phyloP scores from a whole-genome alignment of 768 basidiomycete species.

The Suillus placidus region DNA sequence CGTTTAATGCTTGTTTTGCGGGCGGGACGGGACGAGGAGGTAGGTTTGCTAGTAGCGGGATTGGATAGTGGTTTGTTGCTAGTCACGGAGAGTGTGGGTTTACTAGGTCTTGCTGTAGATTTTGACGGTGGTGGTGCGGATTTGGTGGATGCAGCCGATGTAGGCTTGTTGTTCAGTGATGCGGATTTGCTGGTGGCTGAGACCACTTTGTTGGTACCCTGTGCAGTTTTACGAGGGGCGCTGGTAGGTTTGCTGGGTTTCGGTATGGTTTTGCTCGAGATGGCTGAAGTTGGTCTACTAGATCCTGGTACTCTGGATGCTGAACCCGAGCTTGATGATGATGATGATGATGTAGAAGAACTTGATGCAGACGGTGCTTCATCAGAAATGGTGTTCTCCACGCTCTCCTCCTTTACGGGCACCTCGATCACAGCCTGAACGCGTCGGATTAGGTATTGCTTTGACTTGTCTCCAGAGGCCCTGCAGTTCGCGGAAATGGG shows the following conservation, averaged over 20 bases:
- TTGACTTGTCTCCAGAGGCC: conserved; percentile 15
- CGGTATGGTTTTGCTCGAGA: conserved; percentile 8
- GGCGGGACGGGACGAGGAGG: conserved; percentile 15
- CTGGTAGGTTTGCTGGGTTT: conserved; percentile 13
- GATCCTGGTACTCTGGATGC: conserved; percentile 1
- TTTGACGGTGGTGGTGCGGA: background rate
- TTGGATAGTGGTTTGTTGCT: background rate
- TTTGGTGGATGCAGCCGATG: background rate
- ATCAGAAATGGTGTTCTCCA: conserved; percentile 38
- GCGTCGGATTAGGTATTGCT: conserved; percentile 53
- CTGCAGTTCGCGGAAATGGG: conserved; percentile 30
- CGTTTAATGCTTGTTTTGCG: conserved; percentile 29
- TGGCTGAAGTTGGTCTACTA: conserved; percentile 1
- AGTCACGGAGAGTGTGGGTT: background rate
- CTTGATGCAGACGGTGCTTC: conserved; percentile 9
- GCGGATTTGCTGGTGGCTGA: conserved; percentile 9
- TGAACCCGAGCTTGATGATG: conserved; percentile 21
- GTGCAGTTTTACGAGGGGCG: background rate
- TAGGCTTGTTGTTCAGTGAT: background rate
- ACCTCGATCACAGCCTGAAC: conserved; percentile 63
- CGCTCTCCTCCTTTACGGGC: conserved; percentile 65
- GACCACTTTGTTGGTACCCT: conserved; percentile 10
- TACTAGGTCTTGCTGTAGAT: background rate
- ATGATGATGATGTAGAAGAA: conserved; percentile 16
- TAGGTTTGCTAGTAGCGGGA: background rate